Percentiles rank a stretch among this genome's conserved stretches.
These are phyloP conservation scores for Metschnikowia colocasiae DNA, from an alignment of 805 yeast genomes.

Conservation along the genomic window DNA sequence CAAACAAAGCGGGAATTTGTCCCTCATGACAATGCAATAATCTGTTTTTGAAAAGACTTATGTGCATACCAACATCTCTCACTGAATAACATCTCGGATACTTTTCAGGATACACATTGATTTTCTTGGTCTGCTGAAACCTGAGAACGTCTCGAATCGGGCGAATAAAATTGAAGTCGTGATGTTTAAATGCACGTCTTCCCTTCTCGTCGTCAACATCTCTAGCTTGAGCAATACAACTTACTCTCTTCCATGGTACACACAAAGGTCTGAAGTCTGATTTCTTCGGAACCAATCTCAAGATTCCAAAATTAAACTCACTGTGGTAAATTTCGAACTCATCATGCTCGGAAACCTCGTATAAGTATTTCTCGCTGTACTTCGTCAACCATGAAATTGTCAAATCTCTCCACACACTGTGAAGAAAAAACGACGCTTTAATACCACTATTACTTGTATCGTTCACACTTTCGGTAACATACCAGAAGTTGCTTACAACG, in stretches of 20 bases:
- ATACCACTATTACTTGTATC: constrained; percentile 14
- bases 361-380: constrained; percentile 42
- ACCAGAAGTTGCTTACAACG: constrained; percentile 54
- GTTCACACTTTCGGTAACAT: constrained; percentile 52
- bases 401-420: constrained; percentile 51
- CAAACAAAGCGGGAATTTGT: constrained; percentile 38
- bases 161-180: constrained; percentile 34
- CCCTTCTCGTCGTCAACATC: not conserved
- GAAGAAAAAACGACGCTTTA: constrained; percentile 50
- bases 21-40: constrained; percentile 12
- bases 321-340: not conserved
- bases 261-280: constrained; percentile 59
- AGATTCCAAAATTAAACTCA: constrained; percentile 32
- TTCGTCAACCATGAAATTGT: constrained; percentile 38
- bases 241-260: constrained; percentile 36
- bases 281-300: constrained; percentile 58
- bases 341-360: not conserved
- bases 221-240: not conserved
- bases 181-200: constrained; percentile 26
- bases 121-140: constrained; percentile 14
- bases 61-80: constrained; percentile 39
- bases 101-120: not conserved
- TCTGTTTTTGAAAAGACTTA: constrained; percentile 36
- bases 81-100: constrained; percentile 40
- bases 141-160: constrained; percentile 37